A percentile compares a stretch with the other conserved stretches of the same genome.
Evolutionary conservation across 1,139 yeast genomes (phyloP).

Genomic region (Kluyveromyces sp.): DNA sequence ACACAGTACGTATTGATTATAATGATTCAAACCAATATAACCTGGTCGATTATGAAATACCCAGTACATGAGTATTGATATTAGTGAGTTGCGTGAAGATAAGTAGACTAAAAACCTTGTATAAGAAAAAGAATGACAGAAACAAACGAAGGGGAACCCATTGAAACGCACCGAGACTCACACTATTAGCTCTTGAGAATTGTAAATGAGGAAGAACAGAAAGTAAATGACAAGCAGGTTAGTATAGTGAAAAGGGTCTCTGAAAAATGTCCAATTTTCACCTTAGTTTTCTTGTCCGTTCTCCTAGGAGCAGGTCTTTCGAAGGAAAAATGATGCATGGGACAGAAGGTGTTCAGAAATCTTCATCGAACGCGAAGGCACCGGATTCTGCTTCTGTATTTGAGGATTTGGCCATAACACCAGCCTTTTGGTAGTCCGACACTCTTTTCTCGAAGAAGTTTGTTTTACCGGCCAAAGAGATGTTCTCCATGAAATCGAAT

Average conservation of each 20-base stretch:
- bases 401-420: conserved; percentile 73
- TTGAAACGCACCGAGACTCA: not conserved
- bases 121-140: not conserved
- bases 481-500: conserved; percentile 97
- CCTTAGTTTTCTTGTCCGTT: not conserved
- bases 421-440: conserved; percentile 97
- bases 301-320: not conserved
- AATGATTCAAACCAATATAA: too few relatives aligned
- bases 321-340: not conserved
- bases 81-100: not conserved
- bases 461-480: conserved; percentile 95
- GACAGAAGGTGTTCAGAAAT: conserved; percentile 33
- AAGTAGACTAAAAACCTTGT: conserved; percentile 1
- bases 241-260: not conserved
- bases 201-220: not conserved
- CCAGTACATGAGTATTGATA: not conserved
- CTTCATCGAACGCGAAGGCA: conserved; percentile 46
- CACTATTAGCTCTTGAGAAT: not conserved
- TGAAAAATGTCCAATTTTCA: not conserved
- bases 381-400: conserved; percentile 37
- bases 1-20: too few relatives aligned
- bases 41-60: not conserved
- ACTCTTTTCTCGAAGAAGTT: conserved; percentile 99
- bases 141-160: not conserved
- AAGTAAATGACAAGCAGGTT: not conserved